These are phyloP conservation scores for Penicillium macrosclerotiorum DNA, from an alignment of 495 filamentous ascomycete genomes.

Conservation along the genomic window DNA sequence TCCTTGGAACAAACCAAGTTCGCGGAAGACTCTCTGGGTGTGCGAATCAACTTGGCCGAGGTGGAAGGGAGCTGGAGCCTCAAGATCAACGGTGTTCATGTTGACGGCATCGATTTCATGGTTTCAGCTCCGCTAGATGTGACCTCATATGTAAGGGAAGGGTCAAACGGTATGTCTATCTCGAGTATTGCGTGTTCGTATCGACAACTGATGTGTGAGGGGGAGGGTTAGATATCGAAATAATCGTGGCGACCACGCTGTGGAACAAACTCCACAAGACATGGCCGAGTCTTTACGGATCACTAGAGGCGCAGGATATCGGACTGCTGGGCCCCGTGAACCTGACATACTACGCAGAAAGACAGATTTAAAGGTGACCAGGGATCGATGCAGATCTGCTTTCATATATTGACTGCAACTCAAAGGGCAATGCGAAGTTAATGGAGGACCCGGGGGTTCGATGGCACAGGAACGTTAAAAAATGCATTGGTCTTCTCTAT, in stretches of 20 bases:
- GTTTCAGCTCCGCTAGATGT: too few relatives aligned
- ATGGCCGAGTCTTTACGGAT: conserved; percentile 5
- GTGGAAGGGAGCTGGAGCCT: too few relatives aligned
- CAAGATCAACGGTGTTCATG: too few relatives aligned
- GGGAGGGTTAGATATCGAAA: conserved; percentile 3
- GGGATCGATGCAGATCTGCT: background rate
- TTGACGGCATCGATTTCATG: too few relatives aligned
- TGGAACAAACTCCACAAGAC: conserved; percentile 10
- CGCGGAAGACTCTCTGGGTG: too few relatives aligned
- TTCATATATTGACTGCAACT: background rate
- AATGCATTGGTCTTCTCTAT: conserved; percentile 11
- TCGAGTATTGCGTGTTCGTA: too few relatives aligned
- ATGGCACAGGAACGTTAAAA: too few relatives aligned
- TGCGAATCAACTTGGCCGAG: too few relatives aligned
- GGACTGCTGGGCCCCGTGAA: conserved; percentile 5
- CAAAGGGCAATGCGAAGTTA: background rate
- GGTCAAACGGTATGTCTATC: too few relatives aligned
- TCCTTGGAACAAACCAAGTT: too few relatives aligned
- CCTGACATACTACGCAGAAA: conserved; percentile 8
- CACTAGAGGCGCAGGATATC: conserved; percentile 5
- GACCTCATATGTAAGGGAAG: too few relatives aligned
- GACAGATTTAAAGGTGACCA: background rate
- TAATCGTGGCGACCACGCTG: conserved; percentile 9
- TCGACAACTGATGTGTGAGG: background rate
- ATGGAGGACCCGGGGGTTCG: background rate